phyloP scores from a whole-genome alignment of 2,329 filamentous ascomycete genomes.

The Cucurbitaria berberidis region DNA sequence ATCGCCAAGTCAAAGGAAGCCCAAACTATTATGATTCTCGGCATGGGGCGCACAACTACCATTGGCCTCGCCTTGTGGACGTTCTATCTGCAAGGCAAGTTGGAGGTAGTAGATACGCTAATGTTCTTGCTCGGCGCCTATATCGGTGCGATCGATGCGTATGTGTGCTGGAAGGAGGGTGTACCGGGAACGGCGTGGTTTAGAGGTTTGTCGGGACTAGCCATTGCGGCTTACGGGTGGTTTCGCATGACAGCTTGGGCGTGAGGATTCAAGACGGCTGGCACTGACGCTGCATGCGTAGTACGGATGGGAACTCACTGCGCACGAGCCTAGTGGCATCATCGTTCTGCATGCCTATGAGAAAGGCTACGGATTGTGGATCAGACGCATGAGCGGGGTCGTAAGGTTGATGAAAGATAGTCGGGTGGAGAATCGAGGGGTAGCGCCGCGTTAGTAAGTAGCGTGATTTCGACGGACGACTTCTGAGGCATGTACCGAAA shows the following conservation, averaged over 20 bases:
- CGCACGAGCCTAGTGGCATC: no score
- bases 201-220: constrained; percentile 16
- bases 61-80: constrained; percentile 15
- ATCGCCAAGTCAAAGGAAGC: constrained; percentile 40
- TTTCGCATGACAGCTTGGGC: constrained; percentile 20
- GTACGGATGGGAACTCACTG: no score
- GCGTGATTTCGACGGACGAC: background rate
- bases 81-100: constrained; percentile 28
- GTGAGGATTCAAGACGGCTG: background rate
- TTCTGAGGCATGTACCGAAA: no score
- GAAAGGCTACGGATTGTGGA: no score
- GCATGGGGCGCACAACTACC: constrained; percentile 14
- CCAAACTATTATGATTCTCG: constrained; percentile 37
- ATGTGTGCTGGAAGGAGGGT: constrained; percentile 29
- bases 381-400: no score
- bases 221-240: constrained; percentile 29
- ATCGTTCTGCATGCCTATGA: no score
- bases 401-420: no score
- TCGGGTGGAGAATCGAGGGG: background rate
- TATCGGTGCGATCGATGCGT: constrained; percentile 23
- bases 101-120: constrained; percentile 27
- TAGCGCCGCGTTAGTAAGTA: background rate
- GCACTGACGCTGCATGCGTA: no score
- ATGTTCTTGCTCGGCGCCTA: constrained; percentile 5
- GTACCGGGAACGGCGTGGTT: constrained; percentile 25